Evolutionary conservation across 2,329 filamentous ascomycete genomes (phyloP).

Genomic region (Exophiala dermatitidis): DNA sequence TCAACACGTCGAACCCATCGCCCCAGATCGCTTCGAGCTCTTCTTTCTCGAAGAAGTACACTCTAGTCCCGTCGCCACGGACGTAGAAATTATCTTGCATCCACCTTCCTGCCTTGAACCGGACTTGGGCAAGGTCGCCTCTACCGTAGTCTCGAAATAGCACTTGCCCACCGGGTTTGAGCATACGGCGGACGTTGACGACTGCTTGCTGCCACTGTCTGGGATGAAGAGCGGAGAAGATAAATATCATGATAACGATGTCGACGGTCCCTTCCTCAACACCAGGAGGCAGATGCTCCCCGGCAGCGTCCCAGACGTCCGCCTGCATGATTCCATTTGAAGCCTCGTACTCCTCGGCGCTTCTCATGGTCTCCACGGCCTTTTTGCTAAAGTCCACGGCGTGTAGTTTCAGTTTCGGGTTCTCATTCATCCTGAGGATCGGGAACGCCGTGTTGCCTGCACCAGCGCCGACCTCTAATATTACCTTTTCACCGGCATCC

Average conservation of each 20-base stretch:
- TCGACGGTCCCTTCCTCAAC: slow-evolving; percentile 75
- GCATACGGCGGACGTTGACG: slow-evolving; percentile 67
- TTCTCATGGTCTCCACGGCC: slow-evolving; percentile 86
- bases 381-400: slow-evolving; percentile 95
- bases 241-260: slow-evolving; percentile 90
- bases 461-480: slow-evolving; percentile 89
- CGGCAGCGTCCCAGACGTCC: slow-evolving; percentile 88
- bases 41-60: slow-evolving; percentile 92
- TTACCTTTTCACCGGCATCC: slow-evolving; percentile 59
- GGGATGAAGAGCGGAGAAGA: slow-evolving; percentile 87
- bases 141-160: slow-evolving; percentile 95
- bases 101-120: slow-evolving; percentile 92
- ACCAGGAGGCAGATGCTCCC: slow-evolving; percentile 63
- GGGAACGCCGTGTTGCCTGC: slow-evolving; percentile 97
- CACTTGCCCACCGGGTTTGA: slow-evolving; percentile 89
- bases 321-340: slow-evolving; percentile 60
- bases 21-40: slow-evolving; percentile 77
- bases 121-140: slow-evolving; percentile 89
- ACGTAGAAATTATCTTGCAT: slow-evolving; percentile 97
- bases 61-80: slow-evolving; percentile 85
- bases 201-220: slow-evolving; percentile 77
- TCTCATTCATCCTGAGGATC: slow-evolving; percentile 74
- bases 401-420: slow-evolving; percentile 72
- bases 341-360: slow-evolving; percentile 66
- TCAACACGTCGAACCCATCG: slow-evolving; percentile 61